Evolutionary conservation across 768 basidiomycete genomes (phyloP).

Genomic region (Pisolithus microcarpus): DNA sequence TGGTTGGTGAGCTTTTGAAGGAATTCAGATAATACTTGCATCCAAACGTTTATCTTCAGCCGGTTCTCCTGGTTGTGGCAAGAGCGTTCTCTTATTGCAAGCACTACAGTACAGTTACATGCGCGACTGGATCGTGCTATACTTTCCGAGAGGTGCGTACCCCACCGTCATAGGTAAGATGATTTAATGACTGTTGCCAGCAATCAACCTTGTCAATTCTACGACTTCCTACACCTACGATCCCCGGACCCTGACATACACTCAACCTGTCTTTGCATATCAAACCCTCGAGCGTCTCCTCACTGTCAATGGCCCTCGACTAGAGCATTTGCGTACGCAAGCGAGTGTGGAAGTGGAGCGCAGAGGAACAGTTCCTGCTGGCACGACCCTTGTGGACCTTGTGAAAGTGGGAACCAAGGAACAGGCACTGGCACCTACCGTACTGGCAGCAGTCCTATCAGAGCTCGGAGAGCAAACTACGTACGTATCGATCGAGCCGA

Average conservation of each 20-base stretch:
- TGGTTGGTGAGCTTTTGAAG: slow-evolving; percentile 51
- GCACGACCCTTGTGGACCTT: slow-evolving; percentile 47
- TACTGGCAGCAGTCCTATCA: slow-evolving; percentile 51
- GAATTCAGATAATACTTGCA: neutral
- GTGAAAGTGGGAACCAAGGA: slow-evolving; percentile 53
- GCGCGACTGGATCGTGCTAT: slow-evolving; percentile 75
- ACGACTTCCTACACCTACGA: slow-evolving; percentile 70
- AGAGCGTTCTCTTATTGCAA: slow-evolving; percentile 74
- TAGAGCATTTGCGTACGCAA: slow-evolving; percentile 37
- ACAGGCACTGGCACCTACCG: slow-evolving; percentile 42
- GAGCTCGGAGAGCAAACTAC: slow-evolving; percentile 57
- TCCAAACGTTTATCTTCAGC: slow-evolving; percentile 32
- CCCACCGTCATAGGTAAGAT: neutral
- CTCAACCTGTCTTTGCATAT: slow-evolving; percentile 59
- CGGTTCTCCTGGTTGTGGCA: slow-evolving; percentile 72
- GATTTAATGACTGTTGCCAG: slow-evolving; percentile 23
- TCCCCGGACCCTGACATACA: slow-evolving; percentile 66
- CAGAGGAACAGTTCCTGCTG: slow-evolving; percentile 37
- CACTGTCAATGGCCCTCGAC: slow-evolving; percentile 44
- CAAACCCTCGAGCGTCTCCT: slow-evolving; percentile 58
- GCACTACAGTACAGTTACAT: slow-evolving; percentile 59
- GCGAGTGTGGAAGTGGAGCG: slow-evolving; percentile 42
- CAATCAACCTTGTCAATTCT: slow-evolving; percentile 61
- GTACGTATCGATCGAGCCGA: slow-evolving; percentile 27
- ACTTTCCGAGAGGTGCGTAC: slow-evolving; percentile 67